These are phyloP conservation scores for Mycosphaerella sp. DNA, from an alignment of 2,329 filamentous ascomycete genomes.

Conservation along the genomic window DNA sequence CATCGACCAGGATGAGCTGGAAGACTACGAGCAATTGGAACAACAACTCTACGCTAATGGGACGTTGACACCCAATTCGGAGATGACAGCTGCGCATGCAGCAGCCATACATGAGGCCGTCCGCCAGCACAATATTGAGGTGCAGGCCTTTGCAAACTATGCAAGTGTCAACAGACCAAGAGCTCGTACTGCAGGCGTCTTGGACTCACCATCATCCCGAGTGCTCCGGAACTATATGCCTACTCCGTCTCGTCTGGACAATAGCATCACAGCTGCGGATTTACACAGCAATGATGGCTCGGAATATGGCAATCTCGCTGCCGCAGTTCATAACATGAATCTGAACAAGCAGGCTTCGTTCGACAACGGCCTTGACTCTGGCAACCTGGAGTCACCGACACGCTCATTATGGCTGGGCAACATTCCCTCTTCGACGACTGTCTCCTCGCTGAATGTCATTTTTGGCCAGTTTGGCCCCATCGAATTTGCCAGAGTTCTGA, in stretches of 20 bases:
- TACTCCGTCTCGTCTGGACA: constrained; percentile 69
- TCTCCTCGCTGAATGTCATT: constrained; percentile 88
- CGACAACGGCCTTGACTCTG: constrained; percentile 56
- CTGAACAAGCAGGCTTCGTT: constrained; percentile 58
- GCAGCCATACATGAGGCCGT: constrained; percentile 64
- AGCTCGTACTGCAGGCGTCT: constrained; percentile 82
- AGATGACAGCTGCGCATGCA: constrained; percentile 51
- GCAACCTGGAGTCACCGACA: constrained; percentile 76
- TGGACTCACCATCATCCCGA: constrained; percentile 67
- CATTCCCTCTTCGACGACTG: constrained; percentile 93
- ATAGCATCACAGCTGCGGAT: constrained; percentile 67
- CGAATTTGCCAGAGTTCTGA: constrained; percentile 84
- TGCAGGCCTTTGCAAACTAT: constrained; percentile 85
- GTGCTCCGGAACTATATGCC: constrained; percentile 66
- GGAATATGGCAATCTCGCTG: constrained; percentile 72
- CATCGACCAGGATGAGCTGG: constrained; percentile 58
- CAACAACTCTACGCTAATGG: constrained; percentile 51
- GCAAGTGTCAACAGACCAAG: constrained; percentile 75
- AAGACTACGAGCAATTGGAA: constrained; percentile 50
- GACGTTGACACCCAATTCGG: constrained; percentile 53
- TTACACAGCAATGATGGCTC: constrained; percentile 67
- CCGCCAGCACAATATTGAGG: constrained; percentile 84
- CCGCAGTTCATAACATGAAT: constrained; percentile 75
- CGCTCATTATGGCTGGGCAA: constrained; percentile 95
- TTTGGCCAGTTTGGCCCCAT: constrained; percentile 92